Base-by-base conservation (phyloP, 352 stramenopile genomes). In the Elongisporangium anandrum region DNA sequence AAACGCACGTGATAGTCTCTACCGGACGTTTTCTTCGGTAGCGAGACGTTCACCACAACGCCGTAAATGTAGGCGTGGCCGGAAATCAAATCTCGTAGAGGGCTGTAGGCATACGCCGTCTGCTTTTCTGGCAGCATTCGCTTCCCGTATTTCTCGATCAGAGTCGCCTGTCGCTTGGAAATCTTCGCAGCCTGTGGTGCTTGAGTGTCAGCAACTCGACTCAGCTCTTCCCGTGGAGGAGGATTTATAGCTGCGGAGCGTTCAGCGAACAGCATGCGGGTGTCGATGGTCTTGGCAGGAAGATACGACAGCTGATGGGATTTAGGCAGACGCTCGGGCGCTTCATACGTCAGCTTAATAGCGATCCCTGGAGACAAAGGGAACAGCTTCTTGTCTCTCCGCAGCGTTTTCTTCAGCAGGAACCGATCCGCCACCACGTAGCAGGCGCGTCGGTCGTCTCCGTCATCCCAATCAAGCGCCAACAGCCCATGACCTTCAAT, bases 21-120 rank as follows among this genome's bases (percentile, higher is more conserved):
- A 7, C 81, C 81, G 5, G 70, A 60, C 0, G 81, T 85, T 29
- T 66, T 71, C 68, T 91, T 91, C 4, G 81, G 84, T 19, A 93
- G 67, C 24, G 73, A 85, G 60, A 88, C 66, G 58, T 93, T 93
- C 23, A 91, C 74, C 17, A 91, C 70, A 4, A 91, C 77, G 6
- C 84, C 84, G 54, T 90, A 93, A 19, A 91, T 50, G 41, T 76
- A 73, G 10, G 84, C 80, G 12, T 79, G 68, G 6, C 84, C 84
- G 4, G 72, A 68, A 10, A 85, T 72, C 47, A 93, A 64, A 21
- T 89, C 79, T 5, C 66, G 67, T 22, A 93, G 52, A 2, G 64
- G 56, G 0, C 77, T 81, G 59, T 93, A 91, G n/a, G 65, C 70
- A 51, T 93, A 93, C 16, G 63, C 59, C 65, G 60, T 16, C 55